Percentiles rank a stretch among this genome's conserved stretches.
These are phyloP conservation scores for Microthlaspi erraticum DNA, from an alignment of 345 rosid species.

Conservation along the genomic window DNA sequence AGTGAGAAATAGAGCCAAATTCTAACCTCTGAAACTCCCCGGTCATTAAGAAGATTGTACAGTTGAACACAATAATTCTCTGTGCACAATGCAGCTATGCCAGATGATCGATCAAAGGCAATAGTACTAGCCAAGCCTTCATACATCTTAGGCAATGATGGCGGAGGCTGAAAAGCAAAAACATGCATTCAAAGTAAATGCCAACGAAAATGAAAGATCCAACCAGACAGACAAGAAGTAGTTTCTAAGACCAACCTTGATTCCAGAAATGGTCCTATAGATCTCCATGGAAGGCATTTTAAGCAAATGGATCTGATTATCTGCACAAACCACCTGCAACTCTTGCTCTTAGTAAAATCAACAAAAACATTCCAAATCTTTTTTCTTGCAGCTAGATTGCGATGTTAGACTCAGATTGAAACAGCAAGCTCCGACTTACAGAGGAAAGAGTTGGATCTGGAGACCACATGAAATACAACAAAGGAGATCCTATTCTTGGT, in stretches of 20 bases:
- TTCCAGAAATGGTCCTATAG: conserved; percentile 80
- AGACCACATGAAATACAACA: conserved; percentile 68
- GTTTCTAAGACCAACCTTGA: conserved; percentile 67
- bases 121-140: conserved; percentile 55
- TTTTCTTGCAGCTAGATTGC: conserved; percentile 3
- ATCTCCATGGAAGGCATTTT: conserved; percentile 94
- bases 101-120: conserved; percentile 72
- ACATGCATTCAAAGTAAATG: conserved; percentile 17
- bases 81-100: conserved; percentile 77
- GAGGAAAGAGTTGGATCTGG: conserved; percentile 87
- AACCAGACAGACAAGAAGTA: conserved; percentile 8
- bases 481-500: conserved; percentile 95
- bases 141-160: conserved; percentile 58
- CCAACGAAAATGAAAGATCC: conserved; percentile 22
- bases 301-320: conserved; percentile 89
- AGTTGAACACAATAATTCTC: conserved; percentile 82
- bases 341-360: conserved; percentile 40
- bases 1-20: conserved; percentile 15
- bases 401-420: conserved; percentile 12
- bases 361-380: not conserved
- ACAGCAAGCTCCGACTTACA: conserved; percentile 54
- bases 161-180: conserved; percentile 68
- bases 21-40: conserved; percentile 80
- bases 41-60: conserved; percentile 84
- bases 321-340: conserved; percentile 91